Conservation (phyloP, 257 asterid genomes). For the Lycium barbarum region DNA sequence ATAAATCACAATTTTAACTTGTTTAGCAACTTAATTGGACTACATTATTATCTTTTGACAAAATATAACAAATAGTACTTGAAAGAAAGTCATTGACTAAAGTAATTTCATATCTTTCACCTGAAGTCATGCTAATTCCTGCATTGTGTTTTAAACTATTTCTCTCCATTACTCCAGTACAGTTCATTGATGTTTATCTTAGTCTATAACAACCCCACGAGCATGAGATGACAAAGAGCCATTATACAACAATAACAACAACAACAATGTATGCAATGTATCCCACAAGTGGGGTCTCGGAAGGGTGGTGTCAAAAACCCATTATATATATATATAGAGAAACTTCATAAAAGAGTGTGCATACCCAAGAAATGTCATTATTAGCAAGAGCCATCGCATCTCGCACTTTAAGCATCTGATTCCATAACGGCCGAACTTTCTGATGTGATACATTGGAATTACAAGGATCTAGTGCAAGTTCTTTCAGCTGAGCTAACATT, state of each 20-base stretch:
- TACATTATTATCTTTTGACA: conserved; percentile 9
- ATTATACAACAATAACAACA: no score
- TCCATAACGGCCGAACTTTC: conserved; percentile 54
- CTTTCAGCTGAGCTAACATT: conserved; percentile 60
- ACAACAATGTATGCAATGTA: no score
- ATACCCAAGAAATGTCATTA: conserved; percentile 69
- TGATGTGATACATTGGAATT: conserved; percentile 41
- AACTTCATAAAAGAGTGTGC: conserved; percentile 20
- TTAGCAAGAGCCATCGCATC: conserved; percentile 56
- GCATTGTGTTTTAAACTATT: neutral
- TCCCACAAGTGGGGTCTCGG: no score
- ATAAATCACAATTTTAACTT: neutral
- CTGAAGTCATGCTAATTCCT: neutral
- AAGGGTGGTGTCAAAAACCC: no score
- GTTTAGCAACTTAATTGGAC: neutral
- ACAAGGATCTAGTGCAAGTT: conserved; percentile 68
- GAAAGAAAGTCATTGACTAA: neutral
- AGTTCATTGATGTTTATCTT: neutral
- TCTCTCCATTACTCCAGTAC: conserved; percentile 1
- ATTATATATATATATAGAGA: conserved; percentile 1
- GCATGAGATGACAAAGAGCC: no score
- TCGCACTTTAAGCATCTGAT: conserved; percentile 59
- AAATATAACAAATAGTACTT: neutral
- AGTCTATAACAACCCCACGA: no score
- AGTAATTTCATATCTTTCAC: neutral